Evolutionary conservation across 257 asterid genomes (phyloP).

Genomic region (Solanum pimpinellifolium): DNA sequence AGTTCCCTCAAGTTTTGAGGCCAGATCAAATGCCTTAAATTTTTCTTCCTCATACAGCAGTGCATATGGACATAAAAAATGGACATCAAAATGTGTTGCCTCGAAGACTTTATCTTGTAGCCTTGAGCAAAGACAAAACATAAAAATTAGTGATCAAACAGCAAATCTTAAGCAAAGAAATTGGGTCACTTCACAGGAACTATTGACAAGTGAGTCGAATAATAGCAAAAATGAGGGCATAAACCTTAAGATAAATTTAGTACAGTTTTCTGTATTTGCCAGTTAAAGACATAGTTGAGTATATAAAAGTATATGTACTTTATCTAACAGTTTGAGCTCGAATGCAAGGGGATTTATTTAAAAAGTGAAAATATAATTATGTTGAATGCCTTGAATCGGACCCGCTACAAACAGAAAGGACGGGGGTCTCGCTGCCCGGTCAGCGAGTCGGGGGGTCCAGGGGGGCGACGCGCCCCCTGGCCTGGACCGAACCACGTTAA

Average conservation of each 20-base stretch:
- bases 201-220: neutral
- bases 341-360: neutral
- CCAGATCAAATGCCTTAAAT: constrained; percentile 76
- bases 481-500: too few relatives aligned
- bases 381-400: too few relatives aligned
- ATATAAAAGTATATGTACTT: neutral
- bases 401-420: too few relatives aligned
- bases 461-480: too few relatives aligned
- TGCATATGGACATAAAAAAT: constrained; percentile 37
- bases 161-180: neutral
- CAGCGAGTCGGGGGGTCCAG: too few relatives aligned
- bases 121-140: constrained; percentile 10
- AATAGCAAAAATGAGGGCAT: neutral
- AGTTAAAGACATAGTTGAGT: neutral
- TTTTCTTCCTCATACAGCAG: constrained; percentile 69
- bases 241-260: neutral
- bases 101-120: neutral
- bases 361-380: neutral
- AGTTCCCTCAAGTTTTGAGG: constrained; percentile 81
- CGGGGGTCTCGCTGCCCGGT: too few relatives aligned
- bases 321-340: neutral
- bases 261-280: neutral
- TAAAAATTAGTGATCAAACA: neutral
- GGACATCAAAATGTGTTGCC: neutral
- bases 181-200: neutral